Evolutionary conservation across 73 alveolate genomes (phyloP).

Genomic region (Blepharisma stoltei): DNA sequence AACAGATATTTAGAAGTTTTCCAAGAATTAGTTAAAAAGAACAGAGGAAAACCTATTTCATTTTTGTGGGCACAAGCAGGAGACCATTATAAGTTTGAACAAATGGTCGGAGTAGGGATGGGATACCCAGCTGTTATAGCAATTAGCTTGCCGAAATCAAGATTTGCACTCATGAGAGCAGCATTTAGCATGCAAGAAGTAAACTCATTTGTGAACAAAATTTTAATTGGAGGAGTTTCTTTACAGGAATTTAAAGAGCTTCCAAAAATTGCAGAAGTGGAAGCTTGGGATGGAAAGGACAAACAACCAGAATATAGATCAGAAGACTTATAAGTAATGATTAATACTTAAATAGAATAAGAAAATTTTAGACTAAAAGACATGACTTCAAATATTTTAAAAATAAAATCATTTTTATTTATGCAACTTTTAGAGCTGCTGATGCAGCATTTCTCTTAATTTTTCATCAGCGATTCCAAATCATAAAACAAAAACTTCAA

Average conservation of each 20-base stretch:
- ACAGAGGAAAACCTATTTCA: conserved; percentile 71
- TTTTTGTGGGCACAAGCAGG: conserved; percentile 91
- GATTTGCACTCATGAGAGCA: conserved; percentile 38
- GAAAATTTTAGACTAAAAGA: too few relatives aligned
- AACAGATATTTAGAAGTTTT: conserved; percentile 60
- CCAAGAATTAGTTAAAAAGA: conserved; percentile 62
- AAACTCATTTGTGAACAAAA: conserved; percentile 25
- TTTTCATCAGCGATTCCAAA: too few relatives aligned
- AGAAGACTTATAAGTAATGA: neutral
- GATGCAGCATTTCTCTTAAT: too few relatives aligned
- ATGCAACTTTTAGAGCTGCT: too few relatives aligned
- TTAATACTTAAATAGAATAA: too few relatives aligned
- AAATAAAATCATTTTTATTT: too few relatives aligned
- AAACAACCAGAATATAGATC: neutral
- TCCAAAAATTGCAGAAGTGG: neutral
- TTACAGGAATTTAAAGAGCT: conserved; percentile 29
- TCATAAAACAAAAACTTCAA: too few relatives aligned
- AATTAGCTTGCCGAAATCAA: conserved; percentile 35
- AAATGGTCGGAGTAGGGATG: conserved; percentile 64
- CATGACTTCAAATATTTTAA: too few relatives aligned
- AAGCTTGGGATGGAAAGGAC: conserved; percentile 22
- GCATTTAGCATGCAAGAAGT: conserved; percentile 32
- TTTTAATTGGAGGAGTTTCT: conserved; percentile 35
- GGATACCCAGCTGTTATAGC: conserved; percentile 93
- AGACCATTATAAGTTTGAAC: conserved; percentile 78